Evolutionary conservation across 495 filamentous ascomycete genomes (phyloP), one percentile per base, ranked within the genome.

Genomic region (Xylaria flabelliformis): DNA sequence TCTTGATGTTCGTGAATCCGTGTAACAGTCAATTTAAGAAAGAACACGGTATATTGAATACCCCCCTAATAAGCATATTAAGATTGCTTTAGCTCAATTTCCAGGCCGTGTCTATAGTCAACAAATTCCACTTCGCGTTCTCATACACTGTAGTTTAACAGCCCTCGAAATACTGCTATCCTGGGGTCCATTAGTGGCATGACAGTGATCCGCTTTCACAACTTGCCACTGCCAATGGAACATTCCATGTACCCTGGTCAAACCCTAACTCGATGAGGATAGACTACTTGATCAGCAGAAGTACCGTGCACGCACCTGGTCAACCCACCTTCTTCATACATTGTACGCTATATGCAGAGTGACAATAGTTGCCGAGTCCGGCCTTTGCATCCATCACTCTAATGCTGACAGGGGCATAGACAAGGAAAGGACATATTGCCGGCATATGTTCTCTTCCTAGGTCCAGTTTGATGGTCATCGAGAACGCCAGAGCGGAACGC

Each of bases 231-330:
- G n/a, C 46, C 46, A 65, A 53, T 51, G 46, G 26, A 21, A 39
- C 53, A 53, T 51, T 51, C 64, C 46, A 53, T 67, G 29, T 53
- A 53, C 46, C 64, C 64, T 53, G 29, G 64, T 53, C 64, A 32
- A 29, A 67, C 29, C 46, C 48, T 67, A 67, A 32, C 64, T 67
- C n/a, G 48, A 67, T 39, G 32, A 36, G 64, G 64, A 50, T 53
- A 53, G 32, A 19, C 26, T 36, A 32, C 46, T 39, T 67, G 32
- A 67, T 67, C 64, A n/a, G 29, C 46, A 67, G 29, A 67, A 51
- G 65, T 55, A 58, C 65, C 36, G 65, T 68, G 50, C 65, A 67
- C 50, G 50, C 64, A 68, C 39, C 29, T 58, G 21, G 21, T 19
- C 65, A 58, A 58, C 34, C 26, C 65, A 17, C 24, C n/a, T 29